phyloP scores from a whole-genome alignment of 352 stramenopile genomes.

The Aphanomyces cochlioides region DNA sequence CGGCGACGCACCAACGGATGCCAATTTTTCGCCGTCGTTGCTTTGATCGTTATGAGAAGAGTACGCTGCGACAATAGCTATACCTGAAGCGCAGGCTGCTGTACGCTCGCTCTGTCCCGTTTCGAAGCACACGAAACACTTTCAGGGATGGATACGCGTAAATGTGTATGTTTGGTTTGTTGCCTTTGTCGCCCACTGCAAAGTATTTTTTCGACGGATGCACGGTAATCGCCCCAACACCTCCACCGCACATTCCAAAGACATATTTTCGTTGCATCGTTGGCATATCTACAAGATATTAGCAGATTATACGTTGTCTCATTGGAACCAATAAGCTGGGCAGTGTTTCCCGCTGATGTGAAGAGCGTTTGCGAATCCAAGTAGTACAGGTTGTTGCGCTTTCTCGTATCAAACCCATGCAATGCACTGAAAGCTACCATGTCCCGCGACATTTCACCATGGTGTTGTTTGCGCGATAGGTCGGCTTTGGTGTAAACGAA shows the following conservation, averaged over 20 bases:
- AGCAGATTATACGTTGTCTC: not conserved
- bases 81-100: slow-evolving; percentile 62
- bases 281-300: slow-evolving; percentile 31
- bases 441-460: slow-evolving; percentile 73
- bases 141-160: slow-evolving; percentile 79
- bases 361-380: slow-evolving; percentile 66
- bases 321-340: slow-evolving; percentile 46
- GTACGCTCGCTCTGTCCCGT: slow-evolving; percentile 83
- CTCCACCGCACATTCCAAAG: slow-evolving; percentile 64
- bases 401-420: slow-evolving; percentile 57
- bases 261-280: slow-evolving; percentile 42
- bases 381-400: slow-evolving; percentile 65
- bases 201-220: slow-evolving; percentile 72
- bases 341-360: slow-evolving; percentile 63
- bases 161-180: slow-evolving; percentile 82
- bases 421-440: slow-evolving; percentile 66
- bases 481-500: slow-evolving; percentile 28
- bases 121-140: slow-evolving; percentile 67
- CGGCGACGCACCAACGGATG: slow-evolving; percentile 78
- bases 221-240: slow-evolving; percentile 64
- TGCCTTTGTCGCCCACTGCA: slow-evolving; percentile 85
- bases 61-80: not conserved
- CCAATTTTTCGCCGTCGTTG: slow-evolving; percentile 80
- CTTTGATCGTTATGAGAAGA: slow-evolving; percentile 40
- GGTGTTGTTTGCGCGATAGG: slow-evolving; percentile 16